Base-by-base conservation (phyloP, 2,329 filamentous ascomycete species). In the Fusarium beomiforme region DNA sequence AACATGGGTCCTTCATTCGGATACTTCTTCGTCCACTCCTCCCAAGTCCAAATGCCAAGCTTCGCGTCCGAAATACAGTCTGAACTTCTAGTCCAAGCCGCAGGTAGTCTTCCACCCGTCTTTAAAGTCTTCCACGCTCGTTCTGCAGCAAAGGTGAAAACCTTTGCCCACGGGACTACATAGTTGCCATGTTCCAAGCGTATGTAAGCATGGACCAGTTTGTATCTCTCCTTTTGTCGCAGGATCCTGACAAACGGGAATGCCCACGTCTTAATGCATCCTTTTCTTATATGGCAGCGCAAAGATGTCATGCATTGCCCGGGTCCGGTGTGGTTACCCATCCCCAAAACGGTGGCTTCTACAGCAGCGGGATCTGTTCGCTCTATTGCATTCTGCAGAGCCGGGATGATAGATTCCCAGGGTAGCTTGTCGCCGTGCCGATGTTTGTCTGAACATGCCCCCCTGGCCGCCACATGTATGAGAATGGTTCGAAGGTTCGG, bases 341-440 rank as follows among this genome's bases (percentile, higher is more conserved):
- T 31, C 3, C 14, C 61, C 19, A 66, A 9, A 4, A 66, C 14
- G 0, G 61, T 66, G 23, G 54, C 10, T 2, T 60, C 10, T 5
- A 23, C n/a, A 2, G 31, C 12, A 11, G n/a, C 7, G 21, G 33
- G 62, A 12, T 55, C 13, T 19, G 24, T 24, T 0, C 47, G 17
- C 3, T 23, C 41, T 3, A 49, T 21, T 17, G 24, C 47, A 4
- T 5, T 41, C 29, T 64, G 47, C 0, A 64, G n/a, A 0, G 37
- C 47, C 6, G 6, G 24, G 2, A 62, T 55, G 14, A 49, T 47
- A 11, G 26, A 24, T 5, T 31, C 21, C 61, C 61, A 64, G 19
- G 3, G 0, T 6, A 29, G 17, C 29, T 1, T 0, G n/a, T 16
- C 2, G 33, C 19, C 9, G 12, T 34, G n/a, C 4, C 6, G 37